Percentiles rank a stretch among this genome's conserved stretches.
Conservation (phyloP, 768 basidiomycete species). For the Boletus coccyginus region DNA sequence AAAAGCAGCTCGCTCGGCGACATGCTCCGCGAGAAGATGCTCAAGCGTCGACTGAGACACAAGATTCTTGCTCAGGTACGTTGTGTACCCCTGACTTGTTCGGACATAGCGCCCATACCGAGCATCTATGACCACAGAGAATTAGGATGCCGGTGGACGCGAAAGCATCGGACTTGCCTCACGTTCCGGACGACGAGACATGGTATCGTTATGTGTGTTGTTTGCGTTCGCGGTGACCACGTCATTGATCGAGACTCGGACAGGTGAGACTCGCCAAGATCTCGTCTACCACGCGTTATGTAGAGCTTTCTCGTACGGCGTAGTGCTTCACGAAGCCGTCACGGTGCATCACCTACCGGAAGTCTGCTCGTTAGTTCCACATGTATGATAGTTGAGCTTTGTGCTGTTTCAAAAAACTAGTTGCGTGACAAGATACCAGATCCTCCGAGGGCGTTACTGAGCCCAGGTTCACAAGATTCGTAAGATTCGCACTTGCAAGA, state of each 20-base stretch:
- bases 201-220: constrained; percentile 34
- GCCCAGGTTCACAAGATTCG: not conserved
- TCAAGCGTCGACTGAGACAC: constrained; percentile 27
- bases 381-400: not conserved
- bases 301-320: constrained; percentile 15
- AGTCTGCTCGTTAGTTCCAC: not conserved
- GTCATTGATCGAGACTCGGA: not conserved
- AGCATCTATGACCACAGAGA: constrained; percentile 4
- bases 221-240: not conserved
- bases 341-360: not conserved
- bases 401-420: not conserved
- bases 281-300: constrained; percentile 18
- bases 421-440: not conserved
- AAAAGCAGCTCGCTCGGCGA: constrained; percentile 20
- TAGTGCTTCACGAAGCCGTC: not conserved
- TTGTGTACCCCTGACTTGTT: constrained; percentile 12
- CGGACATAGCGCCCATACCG: not conserved
- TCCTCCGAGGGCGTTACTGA: not conserved
- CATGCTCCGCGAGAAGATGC: constrained; percentile 16
- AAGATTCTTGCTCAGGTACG: constrained; percentile 41
- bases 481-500: not conserved
- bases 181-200: constrained; percentile 33
- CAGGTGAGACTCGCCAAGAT: constrained; percentile 17
- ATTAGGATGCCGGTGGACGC: constrained; percentile 29
- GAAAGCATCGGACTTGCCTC: constrained; percentile 32